phyloP scores from a whole-genome alignment of 2,329 filamentous ascomycete genomes.

The Hypoxylon sp. region DNA sequence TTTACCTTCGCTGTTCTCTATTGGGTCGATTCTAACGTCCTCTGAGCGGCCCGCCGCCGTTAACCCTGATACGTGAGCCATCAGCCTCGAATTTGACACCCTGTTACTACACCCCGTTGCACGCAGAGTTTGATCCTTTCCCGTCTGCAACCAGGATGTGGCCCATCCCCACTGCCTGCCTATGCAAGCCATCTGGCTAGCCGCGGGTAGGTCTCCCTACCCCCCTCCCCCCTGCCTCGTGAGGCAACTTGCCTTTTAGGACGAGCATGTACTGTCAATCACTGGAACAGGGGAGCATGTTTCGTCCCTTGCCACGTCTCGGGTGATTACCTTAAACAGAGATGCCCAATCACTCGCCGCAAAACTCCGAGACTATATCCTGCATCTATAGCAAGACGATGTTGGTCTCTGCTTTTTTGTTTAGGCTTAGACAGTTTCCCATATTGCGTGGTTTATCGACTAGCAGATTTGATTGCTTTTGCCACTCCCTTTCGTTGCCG shows the following conservation, averaged over 20 bases:
- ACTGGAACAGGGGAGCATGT: slow-evolving; percentile 54
- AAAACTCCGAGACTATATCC: slow-evolving; percentile 39
- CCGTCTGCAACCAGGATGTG: slow-evolving; percentile 52
- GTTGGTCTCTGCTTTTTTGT: slow-evolving; percentile 27
- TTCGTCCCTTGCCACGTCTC: slow-evolving; percentile 50
- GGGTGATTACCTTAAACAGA: slow-evolving; percentile 45
- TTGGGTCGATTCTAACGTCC: slow-evolving; percentile 46
- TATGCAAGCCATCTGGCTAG: slow-evolving; percentile 54
- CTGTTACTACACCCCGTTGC: slow-evolving; percentile 48
- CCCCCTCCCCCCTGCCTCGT: slow-evolving; percentile 43
- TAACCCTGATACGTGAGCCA: slow-evolving; percentile 43
- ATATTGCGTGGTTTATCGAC: slow-evolving; percentile 42
- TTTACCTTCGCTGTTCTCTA: slow-evolving; percentile 39
- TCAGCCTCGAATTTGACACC: slow-evolving; percentile 52
- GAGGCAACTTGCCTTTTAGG: slow-evolving; percentile 49
- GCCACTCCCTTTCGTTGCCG: slow-evolving; percentile 40
- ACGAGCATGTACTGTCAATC: slow-evolving; percentile 54
- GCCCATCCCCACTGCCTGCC: slow-evolving; percentile 49
- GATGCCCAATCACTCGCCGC: slow-evolving; percentile 40
- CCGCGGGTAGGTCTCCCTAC: slow-evolving; percentile 51
- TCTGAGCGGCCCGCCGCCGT: slow-evolving; percentile 42
- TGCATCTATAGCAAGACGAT: slow-evolving; percentile 39
- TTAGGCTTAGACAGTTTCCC: slow-evolving; percentile 38
- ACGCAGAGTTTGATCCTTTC: slow-evolving; percentile 52
- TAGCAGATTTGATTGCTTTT: slow-evolving; percentile 41